A percentile compares a stretch with the other conserved stretches of the same genome.
These are phyloP conservation scores for Epicoccum nigrum DNA, from an alignment of 2,329 filamentous ascomycete genomes.

Conservation along the genomic window DNA sequence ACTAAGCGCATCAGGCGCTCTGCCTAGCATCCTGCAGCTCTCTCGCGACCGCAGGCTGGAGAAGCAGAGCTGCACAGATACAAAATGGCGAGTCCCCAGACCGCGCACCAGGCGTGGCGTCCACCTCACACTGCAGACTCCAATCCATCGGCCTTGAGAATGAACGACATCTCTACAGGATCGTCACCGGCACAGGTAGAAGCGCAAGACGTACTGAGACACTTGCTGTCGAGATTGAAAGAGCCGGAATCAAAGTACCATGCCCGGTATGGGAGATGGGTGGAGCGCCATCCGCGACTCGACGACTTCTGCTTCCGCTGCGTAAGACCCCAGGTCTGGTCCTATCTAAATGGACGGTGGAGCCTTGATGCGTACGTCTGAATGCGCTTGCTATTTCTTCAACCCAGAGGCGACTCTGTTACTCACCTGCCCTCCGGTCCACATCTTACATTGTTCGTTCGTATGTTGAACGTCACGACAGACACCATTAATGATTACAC, in stretches of 20 bases:
- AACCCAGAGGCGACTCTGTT: too few species aligned
- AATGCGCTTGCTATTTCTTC: too few species aligned
- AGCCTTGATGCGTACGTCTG: slow-evolving; percentile 23
- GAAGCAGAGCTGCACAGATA: not conserved
- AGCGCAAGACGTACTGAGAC: slow-evolving; percentile 29
- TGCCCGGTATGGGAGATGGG: slow-evolving; percentile 28
- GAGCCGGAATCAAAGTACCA: slow-evolving; percentile 22
- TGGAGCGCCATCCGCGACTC: slow-evolving; percentile 26
- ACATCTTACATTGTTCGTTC: too few species aligned
- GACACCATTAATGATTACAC: too few species aligned
- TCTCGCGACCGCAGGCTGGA: not conserved
- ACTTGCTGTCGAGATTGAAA: slow-evolving; percentile 27
- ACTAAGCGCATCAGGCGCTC: slow-evolving; percentile 6
- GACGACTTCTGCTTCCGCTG: slow-evolving; percentile 26
- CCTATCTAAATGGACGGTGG: slow-evolving; percentile 26
- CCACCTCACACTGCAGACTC: not conserved
- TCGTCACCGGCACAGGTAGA: slow-evolving; percentile 27
- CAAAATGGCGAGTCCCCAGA: slow-evolving; percentile 3
- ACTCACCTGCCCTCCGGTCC: too few species aligned
- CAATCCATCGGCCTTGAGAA: not conserved
- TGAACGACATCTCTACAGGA: slow-evolving; percentile 18
- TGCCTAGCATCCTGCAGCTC: slow-evolving; percentile 7
- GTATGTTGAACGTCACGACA: too few species aligned
- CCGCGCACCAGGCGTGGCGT: not conserved
- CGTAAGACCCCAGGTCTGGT: slow-evolving; percentile 33